Percentiles rank a stretch among this genome's conserved stretches.
Conservation (phyloP, 148 eudicot genomes). For the Silene uniflora region DNA sequence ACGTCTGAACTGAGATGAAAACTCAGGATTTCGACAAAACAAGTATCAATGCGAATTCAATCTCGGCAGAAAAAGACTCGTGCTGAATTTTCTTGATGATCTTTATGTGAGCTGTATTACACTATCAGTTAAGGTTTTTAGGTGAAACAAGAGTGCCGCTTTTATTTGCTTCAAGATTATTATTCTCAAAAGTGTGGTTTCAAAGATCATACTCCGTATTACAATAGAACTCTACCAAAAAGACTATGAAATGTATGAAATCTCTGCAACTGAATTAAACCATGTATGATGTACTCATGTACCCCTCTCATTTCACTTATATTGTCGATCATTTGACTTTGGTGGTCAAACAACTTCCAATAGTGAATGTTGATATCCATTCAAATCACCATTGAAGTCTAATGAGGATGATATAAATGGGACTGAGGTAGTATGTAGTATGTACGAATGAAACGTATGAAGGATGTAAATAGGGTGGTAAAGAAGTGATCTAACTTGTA, state of each 20-base stretch:
- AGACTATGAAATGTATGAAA: background rate
- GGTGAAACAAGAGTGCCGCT: no score
- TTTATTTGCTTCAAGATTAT: background rate
- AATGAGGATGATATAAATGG: background rate
- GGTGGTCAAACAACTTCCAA: no score
- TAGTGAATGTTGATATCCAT: background rate
- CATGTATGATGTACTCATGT: background rate
- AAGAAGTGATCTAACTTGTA: slow-evolving; percentile 49
- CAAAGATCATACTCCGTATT: background rate
- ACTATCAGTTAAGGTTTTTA: no score
- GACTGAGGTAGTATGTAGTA: background rate
- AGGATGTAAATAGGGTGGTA: background rate
- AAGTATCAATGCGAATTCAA: background rate
- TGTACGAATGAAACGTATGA: background rate
- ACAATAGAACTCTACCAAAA: background rate
- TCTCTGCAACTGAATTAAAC: background rate
- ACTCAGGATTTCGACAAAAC: background rate
- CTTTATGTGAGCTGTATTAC: no score
- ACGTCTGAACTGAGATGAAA: background rate
- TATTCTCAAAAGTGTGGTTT: background rate
- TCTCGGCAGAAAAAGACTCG: background rate
- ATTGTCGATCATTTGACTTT: no score
- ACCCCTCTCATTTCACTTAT: no score
- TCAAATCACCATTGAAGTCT: background rate
- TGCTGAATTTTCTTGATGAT: no score